These are phyloP conservation scores for Leishmania martiniquensis DNA, from an alignment of 208 protist genomes.

Conservation along the genomic window DNA sequence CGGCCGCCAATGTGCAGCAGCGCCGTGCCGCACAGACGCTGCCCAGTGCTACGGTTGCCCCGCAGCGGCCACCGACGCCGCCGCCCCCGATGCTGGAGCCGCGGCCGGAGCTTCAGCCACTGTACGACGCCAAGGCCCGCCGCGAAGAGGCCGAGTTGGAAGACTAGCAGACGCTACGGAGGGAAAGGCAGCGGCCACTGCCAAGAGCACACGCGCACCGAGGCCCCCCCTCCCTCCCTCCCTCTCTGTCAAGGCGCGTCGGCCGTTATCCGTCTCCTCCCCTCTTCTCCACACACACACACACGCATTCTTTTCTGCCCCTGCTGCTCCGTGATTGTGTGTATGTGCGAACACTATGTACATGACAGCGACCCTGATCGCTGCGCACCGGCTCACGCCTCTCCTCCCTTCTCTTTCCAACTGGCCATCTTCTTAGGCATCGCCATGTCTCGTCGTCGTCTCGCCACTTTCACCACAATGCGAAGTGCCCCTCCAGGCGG, in stretches of 20 bases:
- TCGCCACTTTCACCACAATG: background rate
- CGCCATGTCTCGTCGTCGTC: background rate
- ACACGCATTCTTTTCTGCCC: background rate
- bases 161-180: conserved; percentile 14
- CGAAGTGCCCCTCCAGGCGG: background rate
- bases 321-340: background rate
- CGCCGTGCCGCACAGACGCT: conserved; percentile 42
- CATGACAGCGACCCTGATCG: background rate
- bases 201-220: background rate
- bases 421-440: background rate
- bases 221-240: background rate
- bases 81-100: conserved; percentile 69
- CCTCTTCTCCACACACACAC: background rate
- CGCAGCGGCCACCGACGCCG: conserved; percentile 84
- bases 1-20: conserved; percentile 38
- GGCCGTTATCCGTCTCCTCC: background rate
- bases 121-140: conserved; percentile 71
- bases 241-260: background rate
- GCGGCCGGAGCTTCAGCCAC: conserved; percentile 78
- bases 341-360: conserved; percentile 1
- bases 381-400: background rate
- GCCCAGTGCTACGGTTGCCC: conserved; percentile 56
- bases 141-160: conserved; percentile 57
- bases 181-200: background rate
- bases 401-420: background rate